Conservation (phyloP, 75 land plant genomes). For the Pinus tabuliformis region DNA sequence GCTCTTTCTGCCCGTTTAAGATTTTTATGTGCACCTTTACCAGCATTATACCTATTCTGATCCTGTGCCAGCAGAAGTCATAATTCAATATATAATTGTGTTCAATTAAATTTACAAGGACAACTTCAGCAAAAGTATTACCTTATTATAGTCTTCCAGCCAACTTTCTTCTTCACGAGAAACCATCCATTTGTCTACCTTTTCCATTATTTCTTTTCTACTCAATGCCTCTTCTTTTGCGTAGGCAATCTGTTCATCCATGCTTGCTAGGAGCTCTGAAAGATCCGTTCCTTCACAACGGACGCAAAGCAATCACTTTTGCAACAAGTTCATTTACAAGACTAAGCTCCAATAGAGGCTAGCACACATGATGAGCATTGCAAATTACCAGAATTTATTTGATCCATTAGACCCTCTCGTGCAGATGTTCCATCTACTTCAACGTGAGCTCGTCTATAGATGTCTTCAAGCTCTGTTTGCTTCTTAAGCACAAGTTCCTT, state of each 20-base stretch:
- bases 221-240: conserved; percentile 66
- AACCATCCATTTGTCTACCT: conserved; percentile 61
- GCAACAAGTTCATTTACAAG: neutral
- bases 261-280: conserved; percentile 48
- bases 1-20: conserved; percentile 83
- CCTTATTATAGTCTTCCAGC: conserved; percentile 84
- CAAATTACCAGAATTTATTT: conserved; percentile 58
- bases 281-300: conserved; percentile 55
- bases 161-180: conserved; percentile 74
- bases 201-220: conserved; percentile 75
- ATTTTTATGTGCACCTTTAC: conserved; percentile 64
- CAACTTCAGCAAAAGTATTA: conserved; percentile 8
- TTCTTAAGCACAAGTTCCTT: conserved; percentile 66
- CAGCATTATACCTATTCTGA: conserved; percentile 64
- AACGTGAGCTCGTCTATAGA: conserved; percentile 53
- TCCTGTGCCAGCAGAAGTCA: conserved; percentile 32
- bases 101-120: neutral
- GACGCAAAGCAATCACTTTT: neutral
- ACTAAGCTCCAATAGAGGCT: neutral
- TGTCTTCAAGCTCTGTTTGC: conserved; percentile 57
- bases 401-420: conserved; percentile 25
- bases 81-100: neutral
- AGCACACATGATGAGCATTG: neutral
- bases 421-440: conserved; percentile 41
- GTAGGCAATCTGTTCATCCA: conserved; percentile 57